phyloP scores from a whole-genome alignment of 139 green algal genomes.

The Diplosphaera chodatii region DNA sequence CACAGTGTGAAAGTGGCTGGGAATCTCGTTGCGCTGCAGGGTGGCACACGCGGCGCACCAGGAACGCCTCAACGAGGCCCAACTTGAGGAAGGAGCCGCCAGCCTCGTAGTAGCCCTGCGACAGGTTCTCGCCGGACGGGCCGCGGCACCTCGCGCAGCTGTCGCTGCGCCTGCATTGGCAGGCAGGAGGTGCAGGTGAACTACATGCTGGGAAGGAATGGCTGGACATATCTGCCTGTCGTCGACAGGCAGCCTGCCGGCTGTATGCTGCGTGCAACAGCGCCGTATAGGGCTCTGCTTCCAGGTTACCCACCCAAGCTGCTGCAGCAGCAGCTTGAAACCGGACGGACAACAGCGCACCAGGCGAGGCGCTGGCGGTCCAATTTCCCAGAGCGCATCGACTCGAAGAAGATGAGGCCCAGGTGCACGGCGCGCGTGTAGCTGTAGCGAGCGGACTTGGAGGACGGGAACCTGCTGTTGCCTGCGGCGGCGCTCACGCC shows the following conservation, averaged over 20 bases:
- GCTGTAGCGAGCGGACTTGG: background rate
- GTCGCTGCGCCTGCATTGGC: constrained; percentile 2
- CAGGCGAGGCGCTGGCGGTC: background rate
- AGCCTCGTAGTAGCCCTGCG: constrained; percentile 24
- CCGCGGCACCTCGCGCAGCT: constrained; percentile 7
- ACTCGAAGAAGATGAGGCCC: background rate
- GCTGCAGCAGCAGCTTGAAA: too few species aligned
- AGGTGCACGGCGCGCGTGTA: background rate
- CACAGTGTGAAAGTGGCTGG: background rate
- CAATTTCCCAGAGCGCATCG: background rate
- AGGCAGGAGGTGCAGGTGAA: too few species aligned
- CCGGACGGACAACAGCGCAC: too few species aligned
- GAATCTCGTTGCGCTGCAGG: background rate
- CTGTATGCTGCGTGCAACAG: too few species aligned
- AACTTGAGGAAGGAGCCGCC: constrained; percentile 25
- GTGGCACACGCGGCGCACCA: background rate
- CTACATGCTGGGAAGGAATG: too few species aligned
- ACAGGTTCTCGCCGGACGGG: constrained; percentile 21
- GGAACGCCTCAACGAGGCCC: background rate
- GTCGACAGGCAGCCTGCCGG: too few species aligned
- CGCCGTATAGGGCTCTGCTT: too few species aligned
- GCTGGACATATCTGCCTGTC: too few species aligned
- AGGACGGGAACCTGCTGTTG: background rate
- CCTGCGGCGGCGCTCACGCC: background rate
- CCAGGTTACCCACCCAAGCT: too few species aligned